Base-by-base conservation (phyloP, 176 grass and related monocot species). In the Oryza glumipatula region DNA sequence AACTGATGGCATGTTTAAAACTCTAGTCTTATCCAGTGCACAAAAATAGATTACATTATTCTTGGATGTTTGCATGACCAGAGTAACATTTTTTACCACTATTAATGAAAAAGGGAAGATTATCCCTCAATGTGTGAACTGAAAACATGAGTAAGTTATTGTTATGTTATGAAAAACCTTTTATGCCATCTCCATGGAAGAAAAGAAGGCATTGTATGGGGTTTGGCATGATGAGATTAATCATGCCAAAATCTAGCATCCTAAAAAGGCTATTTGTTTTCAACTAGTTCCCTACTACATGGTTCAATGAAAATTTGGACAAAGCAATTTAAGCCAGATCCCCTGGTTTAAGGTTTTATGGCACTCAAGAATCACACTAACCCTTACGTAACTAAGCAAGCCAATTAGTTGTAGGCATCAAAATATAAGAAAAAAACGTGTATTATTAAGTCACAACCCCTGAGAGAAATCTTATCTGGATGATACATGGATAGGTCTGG, bases 91-190 rank as follows among this genome's bases (percentile, higher is more conserved):
- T 66, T 32, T 43, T 68, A 80, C 48, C 6, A 58, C 9, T 7
- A 73, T 69, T 73, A 63, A 72, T 2, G 28, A 67, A 9, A 19
- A 67, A 73, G 6, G 9, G 15, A 74, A 80, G 0, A 41, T 15
- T 68, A 1, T 46, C 15, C 33, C 6, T 46, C 16, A 17, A 87
- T 87, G 5, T n/a, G 48, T 63, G n/a, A 26, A 74, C 17, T n/a
- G 41, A 16, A 83, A 74, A 36, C 1, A 83, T 14, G 72, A 65
- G 8, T 19, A 69, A 80, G 54, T 17, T 6, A 43, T 81, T 80
- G 67, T 32, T 67, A 43, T 11, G 21, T 56, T 52, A 68, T 15
- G 11, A 54, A 54, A 76, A 15, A 74, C n/a, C 21, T 61, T 16
- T 41, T 54, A 66, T 11, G 21, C 41, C 45, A 68, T 49, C 45